Conservation (phyloP, 441 rosid genomes). For the Melastoma candidum region DNA sequence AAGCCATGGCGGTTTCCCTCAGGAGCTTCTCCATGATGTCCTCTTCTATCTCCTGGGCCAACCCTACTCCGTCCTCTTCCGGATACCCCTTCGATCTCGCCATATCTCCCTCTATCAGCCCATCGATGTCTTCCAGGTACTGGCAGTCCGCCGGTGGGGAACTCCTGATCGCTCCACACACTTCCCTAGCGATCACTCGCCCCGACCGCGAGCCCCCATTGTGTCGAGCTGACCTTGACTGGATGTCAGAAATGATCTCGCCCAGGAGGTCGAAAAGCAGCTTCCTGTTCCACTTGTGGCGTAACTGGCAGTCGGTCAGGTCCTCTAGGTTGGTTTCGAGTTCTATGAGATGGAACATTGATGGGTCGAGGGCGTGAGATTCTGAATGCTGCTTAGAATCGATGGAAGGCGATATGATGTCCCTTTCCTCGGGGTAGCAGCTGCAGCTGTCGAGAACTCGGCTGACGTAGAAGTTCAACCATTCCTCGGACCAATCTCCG, state of each 20-base stretch:
- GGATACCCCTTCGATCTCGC: slow-evolving; percentile 20
- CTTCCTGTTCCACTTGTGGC: slow-evolving; percentile 50
- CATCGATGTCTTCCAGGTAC: slow-evolving; percentile 71
- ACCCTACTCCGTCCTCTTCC: slow-evolving; percentile 56
- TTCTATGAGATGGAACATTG: slow-evolving; percentile 54
- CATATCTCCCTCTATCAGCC: slow-evolving; percentile 50
- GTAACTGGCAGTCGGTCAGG: slow-evolving; percentile 13
- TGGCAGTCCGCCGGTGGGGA: slow-evolving; percentile 52
- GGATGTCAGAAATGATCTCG: slow-evolving; percentile 43
- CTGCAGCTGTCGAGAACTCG: slow-evolving; percentile 37
- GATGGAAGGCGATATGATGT: slow-evolving; percentile 32
- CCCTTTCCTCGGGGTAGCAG: slow-evolving; percentile 30
- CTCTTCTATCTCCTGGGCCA: slow-evolving; percentile 54
- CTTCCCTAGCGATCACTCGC: slow-evolving; percentile 30
- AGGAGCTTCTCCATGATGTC: slow-evolving; percentile 42
- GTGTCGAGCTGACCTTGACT: slow-evolving; percentile 24
- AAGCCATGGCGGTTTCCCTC: slow-evolving; percentile 38
- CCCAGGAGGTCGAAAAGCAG: slow-evolving; percentile 52
- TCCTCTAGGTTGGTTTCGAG: slow-evolving; percentile 5
- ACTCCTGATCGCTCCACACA: slow-evolving; percentile 29
- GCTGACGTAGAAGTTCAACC: slow-evolving; percentile 38
- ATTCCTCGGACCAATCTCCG: slow-evolving; percentile 23
- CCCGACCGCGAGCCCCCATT: slow-evolving; percentile 1
- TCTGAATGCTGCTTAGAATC: slow-evolving; percentile 25
- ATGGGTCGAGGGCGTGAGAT: slow-evolving; percentile 45